These are phyloP conservation scores for Endoconidiophora laricicola DNA, from an alignment of 2,329 filamentous ascomycete species.

Conservation along the genomic window DNA sequence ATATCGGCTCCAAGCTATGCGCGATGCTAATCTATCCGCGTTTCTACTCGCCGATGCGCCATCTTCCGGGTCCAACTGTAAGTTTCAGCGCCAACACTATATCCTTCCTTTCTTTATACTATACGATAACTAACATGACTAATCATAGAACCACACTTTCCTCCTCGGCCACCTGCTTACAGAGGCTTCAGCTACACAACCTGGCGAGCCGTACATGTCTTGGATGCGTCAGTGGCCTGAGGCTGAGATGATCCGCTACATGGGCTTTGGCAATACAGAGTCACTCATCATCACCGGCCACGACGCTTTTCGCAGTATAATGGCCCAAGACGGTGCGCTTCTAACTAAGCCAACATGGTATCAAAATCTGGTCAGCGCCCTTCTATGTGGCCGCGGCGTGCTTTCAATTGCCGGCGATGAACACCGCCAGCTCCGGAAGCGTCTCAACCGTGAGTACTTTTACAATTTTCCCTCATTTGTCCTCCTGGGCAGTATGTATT, in stretches of 20 bases:
- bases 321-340: conserved; percentile 19
- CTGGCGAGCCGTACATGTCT: conserved; percentile 14
- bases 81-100: not conserved
- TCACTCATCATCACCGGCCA: conserved; percentile 17
- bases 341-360: conserved; percentile 20
- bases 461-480: not conserved
- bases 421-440: conserved; percentile 21
- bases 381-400: conserved; percentile 16
- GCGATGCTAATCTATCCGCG: not conserved
- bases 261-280: conserved; percentile 17
- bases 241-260: conserved; percentile 18
- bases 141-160: conserved; percentile 21
- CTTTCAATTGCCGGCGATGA: conserved; percentile 22
- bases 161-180: conserved; percentile 26
- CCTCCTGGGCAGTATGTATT: not conserved
- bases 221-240: conserved; percentile 18
- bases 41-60: not conserved
- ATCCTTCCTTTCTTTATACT: not conserved
- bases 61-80: conserved; percentile 23
- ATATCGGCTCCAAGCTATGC: no score
- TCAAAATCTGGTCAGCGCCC: conserved; percentile 14
- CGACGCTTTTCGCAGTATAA: conserved; percentile 16
- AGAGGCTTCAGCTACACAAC: conserved; percentile 18
- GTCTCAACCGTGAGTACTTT: conserved; percentile 17
- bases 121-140: not conserved